phyloP scores from a whole-genome alignment of 2,329 filamentous ascomycete species.

The Escovopsis sp. region DNA sequence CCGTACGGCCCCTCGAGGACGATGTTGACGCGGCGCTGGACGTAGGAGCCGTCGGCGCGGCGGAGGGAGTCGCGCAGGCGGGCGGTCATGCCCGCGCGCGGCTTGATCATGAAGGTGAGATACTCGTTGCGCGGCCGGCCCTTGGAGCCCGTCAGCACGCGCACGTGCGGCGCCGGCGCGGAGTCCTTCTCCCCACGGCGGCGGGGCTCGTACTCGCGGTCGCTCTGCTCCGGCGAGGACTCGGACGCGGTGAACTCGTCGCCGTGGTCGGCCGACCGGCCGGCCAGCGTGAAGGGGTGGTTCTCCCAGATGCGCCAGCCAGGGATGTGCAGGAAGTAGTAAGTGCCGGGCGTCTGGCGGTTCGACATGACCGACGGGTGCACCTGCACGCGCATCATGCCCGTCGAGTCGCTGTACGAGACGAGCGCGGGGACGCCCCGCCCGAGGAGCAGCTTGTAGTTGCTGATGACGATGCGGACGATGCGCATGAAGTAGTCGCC shows the following conservation, averaged over 20 bases:
- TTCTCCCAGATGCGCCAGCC: constrained; percentile 23
- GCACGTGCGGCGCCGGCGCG: constrained; percentile 1
- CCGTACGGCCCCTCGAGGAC: constrained; percentile 24
- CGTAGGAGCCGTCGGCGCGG: constrained; percentile 6
- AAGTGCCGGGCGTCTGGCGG: constrained; percentile 20
- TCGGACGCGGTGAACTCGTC: neutral
- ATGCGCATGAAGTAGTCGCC: constrained; percentile 28
- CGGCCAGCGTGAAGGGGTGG: constrained; percentile 26
- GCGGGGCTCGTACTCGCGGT: constrained; percentile 8
- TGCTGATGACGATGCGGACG: constrained; percentile 20
- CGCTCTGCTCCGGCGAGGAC: neutral
- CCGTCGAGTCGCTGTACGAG: constrained; percentile 16
- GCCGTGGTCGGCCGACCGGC: constrained; percentile 4
- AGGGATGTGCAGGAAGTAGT: constrained; percentile 24
- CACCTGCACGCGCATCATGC: constrained; percentile 21
- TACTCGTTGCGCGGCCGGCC: constrained; percentile 2
- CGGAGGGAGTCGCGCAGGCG: constrained; percentile 13
- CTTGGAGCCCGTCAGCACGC: neutral
- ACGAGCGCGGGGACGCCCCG: constrained; percentile 16
- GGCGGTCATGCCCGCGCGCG: constrained; percentile 20
- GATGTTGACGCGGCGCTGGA: constrained; percentile 11
- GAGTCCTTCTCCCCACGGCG: no score
- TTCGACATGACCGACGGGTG: constrained; percentile 15
- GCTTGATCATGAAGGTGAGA: constrained; percentile 22
- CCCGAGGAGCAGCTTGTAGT: constrained; percentile 12